These are phyloP conservation scores for Lachancea lanzarotensis DNA, from an alignment of 805 yeast genomes.

Conservation along the genomic window DNA sequence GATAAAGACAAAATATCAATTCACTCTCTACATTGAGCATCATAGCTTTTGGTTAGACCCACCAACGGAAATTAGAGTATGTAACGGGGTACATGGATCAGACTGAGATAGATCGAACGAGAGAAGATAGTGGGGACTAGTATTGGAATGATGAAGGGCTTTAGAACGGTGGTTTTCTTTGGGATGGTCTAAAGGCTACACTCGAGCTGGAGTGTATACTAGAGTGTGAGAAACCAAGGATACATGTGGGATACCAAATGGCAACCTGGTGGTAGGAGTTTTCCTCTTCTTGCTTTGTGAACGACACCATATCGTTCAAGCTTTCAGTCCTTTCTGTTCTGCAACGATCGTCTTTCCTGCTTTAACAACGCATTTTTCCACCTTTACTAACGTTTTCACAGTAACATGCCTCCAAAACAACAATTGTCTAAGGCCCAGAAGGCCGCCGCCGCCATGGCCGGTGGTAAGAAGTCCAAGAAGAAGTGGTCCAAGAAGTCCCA, in stretches of 20 bases:
- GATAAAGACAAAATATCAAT: constrained; percentile 4
- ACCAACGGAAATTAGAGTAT: constrained; percentile 15
- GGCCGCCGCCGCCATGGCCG: constrained; percentile 99
- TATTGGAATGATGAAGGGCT: too few species aligned
- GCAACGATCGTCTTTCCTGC: too few species aligned
- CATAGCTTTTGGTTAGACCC: constrained; percentile 7
- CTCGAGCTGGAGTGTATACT: too few species aligned
- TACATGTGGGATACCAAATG: too few species aligned
- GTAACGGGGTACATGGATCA: constrained; percentile 1
- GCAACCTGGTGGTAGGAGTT: too few species aligned
- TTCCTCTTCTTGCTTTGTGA: too few species aligned
- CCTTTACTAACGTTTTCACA: constrained; percentile 6
- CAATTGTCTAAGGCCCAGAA: constrained; percentile 99
- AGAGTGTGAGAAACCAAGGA: too few species aligned
- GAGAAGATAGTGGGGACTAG: not conserved
- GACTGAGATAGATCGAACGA: not conserved
- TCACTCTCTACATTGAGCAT: not conserved
- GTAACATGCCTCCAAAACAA: constrained; percentile 95
- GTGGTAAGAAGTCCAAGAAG: constrained; percentile 99
- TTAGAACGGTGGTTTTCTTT: too few species aligned
- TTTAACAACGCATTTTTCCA: too few species aligned
- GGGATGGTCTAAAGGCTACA: too few species aligned
- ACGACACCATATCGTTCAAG: not conserved
- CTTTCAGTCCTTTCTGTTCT: too few species aligned
- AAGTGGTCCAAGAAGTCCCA: constrained; percentile 99